Evolutionary conservation across 805 yeast genomes (phyloP), one percentile per base, ranked within the genome.

Genomic region (Kluyveromyces siamensis): DNA sequence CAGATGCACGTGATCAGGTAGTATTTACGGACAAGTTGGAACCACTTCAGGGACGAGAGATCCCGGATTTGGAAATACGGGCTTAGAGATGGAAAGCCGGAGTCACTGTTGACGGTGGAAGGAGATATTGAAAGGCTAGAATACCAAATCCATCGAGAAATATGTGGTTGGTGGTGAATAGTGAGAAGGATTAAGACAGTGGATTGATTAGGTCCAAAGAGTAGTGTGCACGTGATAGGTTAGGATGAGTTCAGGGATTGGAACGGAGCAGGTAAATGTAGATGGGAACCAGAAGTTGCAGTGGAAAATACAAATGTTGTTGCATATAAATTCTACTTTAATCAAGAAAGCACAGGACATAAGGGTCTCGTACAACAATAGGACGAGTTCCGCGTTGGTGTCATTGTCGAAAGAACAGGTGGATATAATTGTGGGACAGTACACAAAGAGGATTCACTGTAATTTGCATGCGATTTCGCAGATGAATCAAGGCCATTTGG

Each of bases 401-500:
- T 49, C 19, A 45, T 47, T 36, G 35, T 54, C 56, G 33, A 62
- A 58, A 8, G 67, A 60, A 40, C 58, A 55, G 19, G 55, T 57
- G 17, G 66, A 61, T 51, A 51, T 48, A 14, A 35, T 59, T 25
- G 51, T 59, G n/a, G 52, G 65, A 11, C 67, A 65, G 48, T 56
- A 59, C 48, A 50, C 63, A 49, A 63, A 63, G 42, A 51, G 69
- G 37, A 66, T 65, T 8, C 69, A 65, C 52, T 60, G 68, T 13
- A 65, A 65, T 50, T 49, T 65, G 45, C 69, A 65, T 46, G 63
- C 68, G 45, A 63, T 65, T 18, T 63, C 68, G 10, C 67, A 61
- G 50, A 60, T 65, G 25, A 64, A 65, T 49, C 67, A 63, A 45
- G 68, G 67, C 30, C 44, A 51, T 2, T 42, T 41, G 14, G 50